Evolutionary conservation across 805 yeast species (phyloP).

Genomic region (Saccharomycopsis amapae): DNA sequence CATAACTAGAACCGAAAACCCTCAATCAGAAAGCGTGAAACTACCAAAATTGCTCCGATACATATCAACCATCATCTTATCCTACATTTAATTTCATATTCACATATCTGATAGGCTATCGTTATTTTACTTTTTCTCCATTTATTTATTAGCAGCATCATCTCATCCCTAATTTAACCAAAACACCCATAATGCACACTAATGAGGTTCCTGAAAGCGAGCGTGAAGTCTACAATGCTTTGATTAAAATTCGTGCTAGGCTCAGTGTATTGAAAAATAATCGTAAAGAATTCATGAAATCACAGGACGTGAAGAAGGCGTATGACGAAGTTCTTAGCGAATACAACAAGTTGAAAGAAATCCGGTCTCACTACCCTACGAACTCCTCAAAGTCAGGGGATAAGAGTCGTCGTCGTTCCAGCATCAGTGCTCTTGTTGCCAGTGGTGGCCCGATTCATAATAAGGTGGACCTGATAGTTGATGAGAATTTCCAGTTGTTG

Average conservation of each 20-base stretch:
- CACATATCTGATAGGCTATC: too few relatives aligned
- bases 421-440: background rate
- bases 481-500: conserved; percentile 83
- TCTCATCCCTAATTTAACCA: background rate
- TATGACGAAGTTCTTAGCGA: conserved; percentile 51
- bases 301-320: conserved; percentile 55
- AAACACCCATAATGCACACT: conserved; percentile 14
- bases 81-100: too few relatives aligned
- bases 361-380: conserved; percentile 36
- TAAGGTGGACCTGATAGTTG: conserved; percentile 65
- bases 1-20: too few relatives aligned
- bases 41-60: too few relatives aligned
- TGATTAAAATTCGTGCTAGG: conserved; percentile 36
- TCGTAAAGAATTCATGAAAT: conserved; percentile 55
- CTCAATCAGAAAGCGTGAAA: too few relatives aligned
- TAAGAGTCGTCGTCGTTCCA: conserved; percentile 8
- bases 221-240: conserved; percentile 31
- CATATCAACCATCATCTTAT: too few relatives aligned
- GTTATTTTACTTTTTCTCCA: too few relatives aligned
- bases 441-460: conserved; percentile 26
- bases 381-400: conserved; percentile 12
- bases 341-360: conserved; percentile 45
- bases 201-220: conserved; percentile 30
- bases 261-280: conserved; percentile 51
- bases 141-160: background rate